Conservation (phyloP, 1,284 basidiomycete species). For the Mrakiaceae sp. region DNA sequence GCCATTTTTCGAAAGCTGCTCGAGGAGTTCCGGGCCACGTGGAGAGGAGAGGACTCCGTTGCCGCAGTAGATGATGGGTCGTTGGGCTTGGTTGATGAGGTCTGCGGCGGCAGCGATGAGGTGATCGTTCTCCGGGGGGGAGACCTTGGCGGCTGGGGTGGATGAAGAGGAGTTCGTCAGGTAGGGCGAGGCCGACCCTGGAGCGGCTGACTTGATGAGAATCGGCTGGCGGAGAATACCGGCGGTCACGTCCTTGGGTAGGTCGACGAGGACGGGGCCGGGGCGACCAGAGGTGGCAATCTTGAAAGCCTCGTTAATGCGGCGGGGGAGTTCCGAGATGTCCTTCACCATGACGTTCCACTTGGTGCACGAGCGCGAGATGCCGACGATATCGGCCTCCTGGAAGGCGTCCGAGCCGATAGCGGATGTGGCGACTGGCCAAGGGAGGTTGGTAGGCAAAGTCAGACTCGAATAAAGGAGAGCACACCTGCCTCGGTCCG, state of each 20-base stretch:
- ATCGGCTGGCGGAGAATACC: conserved; percentile 76
- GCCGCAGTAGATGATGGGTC: conserved; percentile 88
- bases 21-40: conserved; percentile 74
- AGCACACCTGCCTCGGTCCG: too few relatives aligned
- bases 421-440: conserved; percentile 79
- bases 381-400: conserved; percentile 93
- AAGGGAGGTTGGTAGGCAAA: background rate
- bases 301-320: conserved; percentile 99
- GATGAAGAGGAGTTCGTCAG: conserved; percentile 42
- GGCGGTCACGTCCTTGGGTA: conserved; percentile 96
- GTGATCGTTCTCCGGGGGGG: conserved; percentile 39
- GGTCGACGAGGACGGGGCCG: conserved; percentile 91
- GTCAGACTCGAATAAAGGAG: background rate
- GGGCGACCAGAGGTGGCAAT: conserved; percentile 94
- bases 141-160: conserved; percentile 42
- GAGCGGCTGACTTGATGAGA: conserved; percentile 77
- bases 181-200: conserved; percentile 57
- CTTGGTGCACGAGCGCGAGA: conserved; percentile 93
- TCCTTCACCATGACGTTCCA: conserved; percentile 99
- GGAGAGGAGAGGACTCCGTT: conserved; percentile 77
- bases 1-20: conserved; percentile 66
- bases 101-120: conserved; percentile 72
- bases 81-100: conserved; percentile 83
- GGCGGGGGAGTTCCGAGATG: conserved; percentile 81
- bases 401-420: conserved; percentile 98